A percentile compares a stretch with the other conserved stretches of the same genome.
These are phyloP conservation scores for Penicillium glabrum DNA, from an alignment of 2,329 filamentous ascomycete species.

Conservation along the genomic window DNA sequence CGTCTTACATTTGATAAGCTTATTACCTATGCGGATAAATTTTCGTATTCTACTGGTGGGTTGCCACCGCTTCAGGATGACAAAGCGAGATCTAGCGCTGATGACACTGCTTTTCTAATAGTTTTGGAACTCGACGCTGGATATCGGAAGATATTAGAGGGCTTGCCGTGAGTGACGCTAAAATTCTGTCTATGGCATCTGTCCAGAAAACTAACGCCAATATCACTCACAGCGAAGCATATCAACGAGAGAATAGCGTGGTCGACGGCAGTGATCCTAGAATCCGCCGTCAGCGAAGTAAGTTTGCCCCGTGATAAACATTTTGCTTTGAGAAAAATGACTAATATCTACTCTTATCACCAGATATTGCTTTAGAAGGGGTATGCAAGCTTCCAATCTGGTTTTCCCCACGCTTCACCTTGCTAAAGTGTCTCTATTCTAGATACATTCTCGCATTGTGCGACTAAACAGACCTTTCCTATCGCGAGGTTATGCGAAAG, in stretches of 20 bases:
- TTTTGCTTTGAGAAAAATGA: background rate
- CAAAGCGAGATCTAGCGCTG: background rate
- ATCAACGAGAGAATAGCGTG: background rate
- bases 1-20: background rate
- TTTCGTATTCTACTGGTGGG: background rate
- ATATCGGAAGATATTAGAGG: background rate
- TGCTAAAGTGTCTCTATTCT: background rate
- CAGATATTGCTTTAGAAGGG: constrained; percentile 1
- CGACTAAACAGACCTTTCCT: background rate
- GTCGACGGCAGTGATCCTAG: background rate
- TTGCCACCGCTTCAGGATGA: background rate
- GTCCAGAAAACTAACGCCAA: background rate
- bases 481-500: background rate
- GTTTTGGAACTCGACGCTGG: background rate
- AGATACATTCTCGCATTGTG: constrained; percentile 1
- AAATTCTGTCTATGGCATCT: background rate
- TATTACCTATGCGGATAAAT: background rate
- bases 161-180: background rate
- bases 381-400: background rate
- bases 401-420: too few species aligned
- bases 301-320: background rate
- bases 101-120: background rate
- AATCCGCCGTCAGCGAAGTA: background rate
- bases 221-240: background rate
- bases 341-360: background rate